Base-by-base conservation (phyloP, 768 basidiomycete genomes). In the Lyophyllum atratum region DNA sequence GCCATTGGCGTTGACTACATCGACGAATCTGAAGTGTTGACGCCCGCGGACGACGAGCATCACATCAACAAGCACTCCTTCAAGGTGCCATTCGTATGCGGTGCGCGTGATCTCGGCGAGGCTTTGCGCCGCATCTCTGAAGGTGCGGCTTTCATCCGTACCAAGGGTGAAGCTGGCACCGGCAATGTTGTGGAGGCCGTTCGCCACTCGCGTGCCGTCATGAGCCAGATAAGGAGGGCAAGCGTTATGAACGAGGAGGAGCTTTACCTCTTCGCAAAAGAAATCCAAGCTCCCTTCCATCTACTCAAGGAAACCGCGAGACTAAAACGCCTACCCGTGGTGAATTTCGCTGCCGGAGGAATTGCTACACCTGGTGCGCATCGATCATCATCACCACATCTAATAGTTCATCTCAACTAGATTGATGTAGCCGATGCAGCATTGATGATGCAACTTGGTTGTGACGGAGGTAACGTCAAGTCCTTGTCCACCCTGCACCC, bases 391-490 rank as follows among this genome's bases (percentile, higher is more conserved):
- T 28, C 37, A 25, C 14, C 9, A 39, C 15, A 24, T 9, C 33
- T 24, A 21, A 42, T 37, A 17, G 9, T 10, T 54, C 50, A 56
- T 48, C 42, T 62, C 15, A 51, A 17, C 22, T 37, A 17, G 7
- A 50, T 59, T 59, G 59, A 55, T 63, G 25, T 72, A 86, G 94
- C 92, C 63, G 96, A 99, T 72, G 96, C 96, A 15, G 97, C 97
- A 3, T 73, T 98, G 60, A 97, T 98, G 96, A 98, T 98, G 95
- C 94, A 96, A 68, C 84, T 98, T 33, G 94, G 96, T 33, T 94
- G 93, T 72, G 96, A 96, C 68, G 94, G 95, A 79, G 90, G 95
- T 95, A 67, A 60, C 86, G 72, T 42, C 4, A 2, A 44, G 29
- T 61, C 24, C 49, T 52, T 57, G 51, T 21, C 48, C 9, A 26